Evolutionary conservation across 2,329 filamentous ascomycete genomes (phyloP), one percentile per base, ranked within the genome.

Genomic region (Colletotrichum sublineola): DNA sequence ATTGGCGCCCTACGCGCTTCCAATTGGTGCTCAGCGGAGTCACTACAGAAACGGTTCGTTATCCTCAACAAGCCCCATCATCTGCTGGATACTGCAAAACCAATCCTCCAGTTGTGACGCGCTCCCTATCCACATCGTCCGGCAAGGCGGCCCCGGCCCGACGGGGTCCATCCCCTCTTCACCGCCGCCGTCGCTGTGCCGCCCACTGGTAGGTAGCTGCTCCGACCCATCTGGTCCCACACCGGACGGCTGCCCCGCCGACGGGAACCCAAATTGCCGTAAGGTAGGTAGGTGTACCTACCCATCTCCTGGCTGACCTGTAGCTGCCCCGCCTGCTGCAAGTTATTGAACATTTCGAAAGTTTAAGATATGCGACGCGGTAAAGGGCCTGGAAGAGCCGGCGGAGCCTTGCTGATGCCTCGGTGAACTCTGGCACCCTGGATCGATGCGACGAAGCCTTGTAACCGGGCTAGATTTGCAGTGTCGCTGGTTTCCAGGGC

Each of bases 311-410:
- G 79, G 31, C 63, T 72, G 15, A 68, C 79, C 68, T 82, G 74
- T 81, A 82, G 78, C 72, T 80, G 77, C 58, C 76, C 75, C 31
- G 78, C 79, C 8, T 76, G 75, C 8, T 77, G 77, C 3, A 77
- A 74, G 8, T 71, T 73, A 38, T 75, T 76, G 63, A 87, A 88
- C 2, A 88, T 86, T 76, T 90, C 87, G 20, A 91, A 91, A 5
- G 24, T 24, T 24, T 24, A 24, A 90, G 81, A 46, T 85, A 83
- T 0, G 89, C 89, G 9, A 91, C 86, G 46, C 84, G 88, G 74
- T 87, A 85, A 62, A 92, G 85, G 2, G 90, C 85, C 58, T 88
- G 84, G 74, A 89, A 91, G 18, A 92, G 83, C 36, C 85, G 87
- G 73, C 89, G 85, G 20, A 90, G 81, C 74, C 88, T 88, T 36